Conservation (phyloP, 495 filamentous ascomycete species). For the Rostrohypoxylon terebratum region DNA sequence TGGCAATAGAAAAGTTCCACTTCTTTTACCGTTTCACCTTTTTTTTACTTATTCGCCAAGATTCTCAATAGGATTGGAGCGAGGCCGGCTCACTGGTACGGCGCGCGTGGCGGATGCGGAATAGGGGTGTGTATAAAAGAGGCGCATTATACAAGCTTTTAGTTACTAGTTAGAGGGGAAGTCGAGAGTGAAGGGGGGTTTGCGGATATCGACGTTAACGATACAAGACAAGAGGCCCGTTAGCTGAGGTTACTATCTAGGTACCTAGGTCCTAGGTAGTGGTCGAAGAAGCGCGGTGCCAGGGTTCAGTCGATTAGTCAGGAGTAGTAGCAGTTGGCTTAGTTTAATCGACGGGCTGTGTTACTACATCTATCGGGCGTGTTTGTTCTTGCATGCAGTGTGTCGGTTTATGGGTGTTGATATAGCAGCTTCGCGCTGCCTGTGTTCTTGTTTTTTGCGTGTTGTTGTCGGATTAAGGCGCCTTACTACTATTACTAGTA, state of each 20-base stretch:
- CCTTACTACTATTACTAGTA: not conserved
- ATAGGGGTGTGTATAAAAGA: conserved; percentile 5
- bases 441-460: not conserved
- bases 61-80: not conserved
- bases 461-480: not conserved
- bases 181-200: not conserved
- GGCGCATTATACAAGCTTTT: not conserved
- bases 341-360: conserved; percentile 5
- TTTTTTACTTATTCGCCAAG: not conserved
- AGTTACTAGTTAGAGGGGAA: not conserved
- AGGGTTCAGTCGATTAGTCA: too few relatives aligned
- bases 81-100: not conserved
- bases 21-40: not conserved
- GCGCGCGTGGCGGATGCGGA: not conserved
- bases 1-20: conserved; percentile 24
- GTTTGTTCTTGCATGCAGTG: not conserved
- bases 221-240: not conserved
- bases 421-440: not conserved
- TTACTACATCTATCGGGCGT: not conserved
- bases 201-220: not conserved
- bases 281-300: not conserved
- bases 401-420: not conserved
- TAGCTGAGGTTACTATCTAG: not conserved
- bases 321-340: not conserved
- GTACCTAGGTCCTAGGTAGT: not conserved